These are phyloP conservation scores for Thraustochytrium sp. DNA, from an alignment of 352 stramenopile species.

Conservation along the genomic window DNA sequence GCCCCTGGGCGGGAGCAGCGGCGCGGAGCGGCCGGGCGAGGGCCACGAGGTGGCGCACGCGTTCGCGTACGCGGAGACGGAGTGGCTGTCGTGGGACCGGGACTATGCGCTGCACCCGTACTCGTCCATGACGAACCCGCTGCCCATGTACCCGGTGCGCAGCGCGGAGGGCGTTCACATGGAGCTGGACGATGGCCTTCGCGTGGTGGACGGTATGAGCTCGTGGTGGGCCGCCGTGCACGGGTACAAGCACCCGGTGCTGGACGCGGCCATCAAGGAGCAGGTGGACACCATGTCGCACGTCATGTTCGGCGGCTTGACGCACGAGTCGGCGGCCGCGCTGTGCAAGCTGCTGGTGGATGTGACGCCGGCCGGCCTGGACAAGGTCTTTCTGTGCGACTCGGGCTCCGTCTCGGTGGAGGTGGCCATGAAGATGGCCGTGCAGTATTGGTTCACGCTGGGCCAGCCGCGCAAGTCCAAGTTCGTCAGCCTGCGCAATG, in stretches of 20 bases:
- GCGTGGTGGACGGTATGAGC: slow-evolving; percentile 43
- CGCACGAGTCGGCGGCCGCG: slow-evolving; percentile 57
- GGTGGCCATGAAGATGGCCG: slow-evolving; percentile 66
- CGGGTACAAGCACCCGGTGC: slow-evolving; percentile 57
- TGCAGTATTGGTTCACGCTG: slow-evolving; percentile 60
- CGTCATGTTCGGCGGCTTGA: slow-evolving; percentile 68
- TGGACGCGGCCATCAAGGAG: slow-evolving; percentile 56
- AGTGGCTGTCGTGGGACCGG: slow-evolving; percentile 46
- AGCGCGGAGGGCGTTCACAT: slow-evolving; percentile 49
- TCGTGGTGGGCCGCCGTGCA: slow-evolving; percentile 56
- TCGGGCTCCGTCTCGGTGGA: slow-evolving; percentile 60
- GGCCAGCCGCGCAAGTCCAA: slow-evolving; percentile 52
- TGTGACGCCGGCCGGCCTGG: slow-evolving; percentile 50
- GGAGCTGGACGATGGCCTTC: slow-evolving; percentile 45
- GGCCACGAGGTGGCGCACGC: not conserved
- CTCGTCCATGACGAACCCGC: slow-evolving; percentile 55
- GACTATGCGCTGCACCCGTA: slow-evolving; percentile 63
- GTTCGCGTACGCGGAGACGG: not conserved
- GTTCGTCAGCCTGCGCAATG: slow-evolving; percentile 59
- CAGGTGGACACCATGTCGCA: slow-evolving; percentile 62
- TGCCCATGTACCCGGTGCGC: slow-evolving; percentile 54
- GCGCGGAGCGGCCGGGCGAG: not conserved
- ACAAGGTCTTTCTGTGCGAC: slow-evolving; percentile 63
- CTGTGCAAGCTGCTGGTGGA: slow-evolving; percentile 54
- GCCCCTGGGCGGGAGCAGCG: too few species aligned